Evolutionary conservation across 2,329 filamentous ascomycete species (phyloP), one percentile per base, ranked within the genome.

Genomic region (Ophiocordyceps sinensis): DNA sequence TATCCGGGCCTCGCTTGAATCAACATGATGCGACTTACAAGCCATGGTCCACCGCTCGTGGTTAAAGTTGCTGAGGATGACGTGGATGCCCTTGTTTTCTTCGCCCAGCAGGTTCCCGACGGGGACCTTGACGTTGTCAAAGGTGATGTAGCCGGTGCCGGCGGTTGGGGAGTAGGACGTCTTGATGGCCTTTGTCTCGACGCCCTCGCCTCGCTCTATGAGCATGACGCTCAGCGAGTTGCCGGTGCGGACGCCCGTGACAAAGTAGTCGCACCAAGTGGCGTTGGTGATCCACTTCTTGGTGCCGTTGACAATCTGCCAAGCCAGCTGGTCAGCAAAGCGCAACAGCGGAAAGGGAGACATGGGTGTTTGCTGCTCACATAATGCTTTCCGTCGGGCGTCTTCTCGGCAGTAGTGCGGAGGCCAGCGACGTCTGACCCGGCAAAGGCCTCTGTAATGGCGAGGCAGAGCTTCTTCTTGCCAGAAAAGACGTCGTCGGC

Each of bases 231-330:
- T 81, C 49, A 89, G 76, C 14, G 82, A 82, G 61, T 87, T 87
- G 42, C 78, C 77, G 0, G 85, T 93, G 56, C 77, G 78, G 53
- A 85, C 85, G 37, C 79, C 85, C 1, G 78, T 82, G 39, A 91
- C 82, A 52, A 91, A 93, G 65, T 89, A 91, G 60, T 91, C 84
- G 46, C 67, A 74, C 61, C 79, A 91, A 53, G 81, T 77, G 45
- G 82, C 84, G 60, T 87, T 86, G 32, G 83, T 87, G 56, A 86
- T 87, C 83, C 82, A 86, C 65, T 89, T 91, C 71, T 88, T 89
- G 42, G 70, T 79, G 38, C 82, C 82, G 54, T 82, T 81, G 57
- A 78, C 69, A 43, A 77, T 68, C 61, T 65, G 37, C 4, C 2
- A 4, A 19, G 8, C 39, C 44, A 35, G 49, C 17, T 19, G 4